Conservation (phyloP, 352 stramenopile genomes). For the Pythium aristosporum region DNA sequence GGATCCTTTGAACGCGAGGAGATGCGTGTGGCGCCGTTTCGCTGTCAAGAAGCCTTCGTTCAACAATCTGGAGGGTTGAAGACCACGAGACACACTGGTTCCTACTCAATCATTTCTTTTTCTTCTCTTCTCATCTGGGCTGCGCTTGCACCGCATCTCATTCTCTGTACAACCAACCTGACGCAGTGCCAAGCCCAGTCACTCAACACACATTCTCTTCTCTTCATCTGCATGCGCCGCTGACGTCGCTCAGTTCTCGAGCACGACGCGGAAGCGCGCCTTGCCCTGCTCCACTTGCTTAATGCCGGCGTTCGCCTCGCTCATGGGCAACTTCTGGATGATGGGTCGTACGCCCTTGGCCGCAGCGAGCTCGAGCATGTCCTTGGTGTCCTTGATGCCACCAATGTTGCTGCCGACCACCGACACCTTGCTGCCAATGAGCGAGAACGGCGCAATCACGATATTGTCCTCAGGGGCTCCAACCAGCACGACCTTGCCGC, state of each 20-base stretch:
- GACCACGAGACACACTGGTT: no score
- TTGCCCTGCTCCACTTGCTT: slow-evolving; percentile 11
- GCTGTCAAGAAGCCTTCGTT: slow-evolving; percentile 8
- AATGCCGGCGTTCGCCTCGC: slow-evolving; percentile 12
- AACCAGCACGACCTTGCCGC: slow-evolving; percentile 34
- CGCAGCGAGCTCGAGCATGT: slow-evolving; percentile 13
- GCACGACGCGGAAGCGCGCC: slow-evolving; percentile 12
- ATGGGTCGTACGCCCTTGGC: slow-evolving; percentile 4
- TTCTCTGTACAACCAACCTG: no score
- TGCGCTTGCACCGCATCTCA: no score
- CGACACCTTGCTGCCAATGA: slow-evolving; percentile 48
- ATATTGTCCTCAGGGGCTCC: slow-evolving; percentile 23
- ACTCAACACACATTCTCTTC: no score
- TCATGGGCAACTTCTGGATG: slow-evolving; percentile 17
- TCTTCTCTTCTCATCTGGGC: no score
- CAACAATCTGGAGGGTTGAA: no score
- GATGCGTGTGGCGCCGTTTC: slow-evolving; percentile 6
- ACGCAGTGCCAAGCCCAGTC: no score
- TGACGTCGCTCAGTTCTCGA: slow-evolving; percentile 5
- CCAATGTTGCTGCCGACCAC: slow-evolving; percentile 13
- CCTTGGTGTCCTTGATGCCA: slow-evolving; percentile 16
- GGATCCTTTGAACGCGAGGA: neutral
- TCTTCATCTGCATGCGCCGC: neutral
- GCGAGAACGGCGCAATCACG: slow-evolving; percentile 3
- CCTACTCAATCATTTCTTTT: no score